Conservation (phyloP, 192 early-diverging fungal species). For the Phycomyces nitens region DNA sequence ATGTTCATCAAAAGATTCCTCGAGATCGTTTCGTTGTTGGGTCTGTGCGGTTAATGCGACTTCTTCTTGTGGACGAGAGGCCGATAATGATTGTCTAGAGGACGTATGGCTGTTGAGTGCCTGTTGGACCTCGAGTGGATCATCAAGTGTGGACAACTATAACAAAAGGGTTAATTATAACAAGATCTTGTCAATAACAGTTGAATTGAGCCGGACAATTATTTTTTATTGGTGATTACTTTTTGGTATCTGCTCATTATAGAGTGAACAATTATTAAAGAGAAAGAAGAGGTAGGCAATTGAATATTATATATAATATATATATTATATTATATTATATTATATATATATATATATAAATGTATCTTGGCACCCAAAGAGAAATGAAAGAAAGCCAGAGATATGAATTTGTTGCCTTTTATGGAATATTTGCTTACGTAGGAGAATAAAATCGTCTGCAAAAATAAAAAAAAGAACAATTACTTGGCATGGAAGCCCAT, state of each 20-base stretch:
- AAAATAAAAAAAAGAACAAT: too few species aligned
- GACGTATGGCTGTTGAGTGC: too few species aligned
- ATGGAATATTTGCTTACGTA: neutral
- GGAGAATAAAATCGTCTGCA: neutral
- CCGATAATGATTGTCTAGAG: neutral
- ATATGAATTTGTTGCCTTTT: neutral
- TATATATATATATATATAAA: too few species aligned
- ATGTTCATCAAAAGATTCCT: conserved; percentile 27
- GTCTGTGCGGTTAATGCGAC: neutral
- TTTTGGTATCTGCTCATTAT: conserved; percentile 15
- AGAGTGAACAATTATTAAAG: conserved; percentile 2
- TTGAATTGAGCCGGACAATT: too few species aligned
- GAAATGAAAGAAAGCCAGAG: too few species aligned
- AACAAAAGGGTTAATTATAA: too few species aligned
- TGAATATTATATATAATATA: too few species aligned
- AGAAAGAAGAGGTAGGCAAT: neutral
- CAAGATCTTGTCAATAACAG: too few species aligned
- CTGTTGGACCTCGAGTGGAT: neutral
- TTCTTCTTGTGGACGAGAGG: conserved; percentile 3
- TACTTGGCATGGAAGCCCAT: too few species aligned
- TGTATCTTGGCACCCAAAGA: too few species aligned
- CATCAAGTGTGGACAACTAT: neutral
- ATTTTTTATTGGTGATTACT: too few species aligned
- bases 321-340: too few species aligned
- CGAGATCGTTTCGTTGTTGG: conserved; percentile 19